A percentile compares a stretch with the other conserved stretches of the same genome.
Conservation (phyloP, 2,329 filamentous ascomycete species). For the Aureobasidium leucospermi region DNA sequence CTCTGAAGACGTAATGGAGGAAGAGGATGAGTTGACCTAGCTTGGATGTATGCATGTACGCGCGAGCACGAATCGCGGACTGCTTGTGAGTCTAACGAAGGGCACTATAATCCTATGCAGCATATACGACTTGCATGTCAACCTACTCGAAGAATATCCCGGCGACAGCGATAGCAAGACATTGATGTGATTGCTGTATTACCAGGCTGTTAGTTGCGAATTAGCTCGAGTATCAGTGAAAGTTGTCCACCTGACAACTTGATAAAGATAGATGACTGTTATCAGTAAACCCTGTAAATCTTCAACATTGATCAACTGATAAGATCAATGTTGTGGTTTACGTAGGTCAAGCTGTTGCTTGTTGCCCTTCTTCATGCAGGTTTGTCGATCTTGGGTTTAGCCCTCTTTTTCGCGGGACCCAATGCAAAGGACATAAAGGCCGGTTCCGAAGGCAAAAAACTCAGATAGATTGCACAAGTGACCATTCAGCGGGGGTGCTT, state of each 20-base stretch:
- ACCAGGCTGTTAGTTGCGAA: no score
- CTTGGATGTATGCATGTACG: not conserved
- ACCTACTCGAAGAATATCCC: no score
- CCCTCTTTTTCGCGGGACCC: not conserved
- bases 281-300: not conserved
- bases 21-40: not conserved
- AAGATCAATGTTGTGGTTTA: not conserved
- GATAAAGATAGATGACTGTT: not conserved
- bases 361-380: not conserved
- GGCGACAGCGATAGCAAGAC: not conserved
- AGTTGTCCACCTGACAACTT: no score
- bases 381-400: constrained; percentile 10
- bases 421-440: not conserved
- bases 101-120: not conserved
- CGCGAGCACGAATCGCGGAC: not conserved
- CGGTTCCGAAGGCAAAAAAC: not conserved
- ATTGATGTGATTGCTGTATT: no score
- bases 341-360: not conserved
- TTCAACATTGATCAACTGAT: not conserved
- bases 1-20: not conserved
- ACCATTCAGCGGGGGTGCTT: not conserved
- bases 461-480: constrained; percentile 1
- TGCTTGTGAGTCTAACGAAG: not conserved
- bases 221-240: no score
- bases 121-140: not conserved